phyloP scores from a whole-genome alignment of 345 rosid genomes.

The Eucalyptus brandiana region DNA sequence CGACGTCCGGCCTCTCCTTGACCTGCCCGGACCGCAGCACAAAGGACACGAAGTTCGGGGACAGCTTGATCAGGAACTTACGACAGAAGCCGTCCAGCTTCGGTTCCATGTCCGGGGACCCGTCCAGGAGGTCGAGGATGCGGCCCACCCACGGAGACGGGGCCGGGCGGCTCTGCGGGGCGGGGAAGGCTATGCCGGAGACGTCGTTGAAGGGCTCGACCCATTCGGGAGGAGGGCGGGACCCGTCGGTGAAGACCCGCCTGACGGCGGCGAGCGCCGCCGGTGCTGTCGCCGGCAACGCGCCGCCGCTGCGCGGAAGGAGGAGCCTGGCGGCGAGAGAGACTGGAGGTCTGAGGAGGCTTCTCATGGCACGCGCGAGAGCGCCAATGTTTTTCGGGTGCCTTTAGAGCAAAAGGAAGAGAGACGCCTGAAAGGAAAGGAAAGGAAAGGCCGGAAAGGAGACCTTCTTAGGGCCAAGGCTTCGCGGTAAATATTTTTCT shows the following conservation, averaged over 20 bases:
- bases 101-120: conserved; percentile 56
- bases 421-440: too few species aligned
- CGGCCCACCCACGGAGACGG: conserved; percentile 78
- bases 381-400: background rate
- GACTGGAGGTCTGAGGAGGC: background rate
- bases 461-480: too few species aligned
- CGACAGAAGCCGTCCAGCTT: conserved; percentile 47
- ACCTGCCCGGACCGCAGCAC: conserved; percentile 30
- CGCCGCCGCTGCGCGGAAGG: background rate
- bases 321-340: background rate
- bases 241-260: background rate
- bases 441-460: too few species aligned
- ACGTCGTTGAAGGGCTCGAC: conserved; percentile 66
- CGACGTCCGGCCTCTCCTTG: conserved; percentile 24
- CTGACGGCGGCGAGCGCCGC: background rate
- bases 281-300: background rate
- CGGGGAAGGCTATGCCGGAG: conserved; percentile 45
- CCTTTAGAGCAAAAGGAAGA: too few species aligned
- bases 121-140: conserved; percentile 50
- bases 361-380: background rate
- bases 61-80: conserved; percentile 57
- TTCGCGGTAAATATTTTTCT: too few species aligned
- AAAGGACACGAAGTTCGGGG: conserved; percentile 70
- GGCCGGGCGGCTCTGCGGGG: conserved; percentile 17
- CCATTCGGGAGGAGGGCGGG: conserved; percentile 85